Evolutionary conservation across 2,329 filamentous ascomycete genomes (phyloP).

Genomic region (Aspergillus spinulosporus): DNA sequence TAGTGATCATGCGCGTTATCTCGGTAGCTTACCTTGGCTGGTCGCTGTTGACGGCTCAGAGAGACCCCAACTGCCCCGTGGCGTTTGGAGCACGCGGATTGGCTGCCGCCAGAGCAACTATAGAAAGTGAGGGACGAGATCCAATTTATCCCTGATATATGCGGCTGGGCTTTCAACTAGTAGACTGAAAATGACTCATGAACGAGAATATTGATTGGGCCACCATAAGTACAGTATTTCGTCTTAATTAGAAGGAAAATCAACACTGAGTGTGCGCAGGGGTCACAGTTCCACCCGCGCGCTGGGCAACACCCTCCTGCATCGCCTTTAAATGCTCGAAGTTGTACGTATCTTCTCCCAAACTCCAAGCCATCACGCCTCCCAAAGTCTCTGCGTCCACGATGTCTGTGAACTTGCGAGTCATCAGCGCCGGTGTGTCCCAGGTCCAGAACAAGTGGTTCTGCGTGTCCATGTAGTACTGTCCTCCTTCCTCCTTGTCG

Average conservation of each 20-base stretch:
- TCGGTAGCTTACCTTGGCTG: background rate
- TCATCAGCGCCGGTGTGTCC: conserved; percentile 64
- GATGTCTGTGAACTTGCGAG: conserved; percentile 62
- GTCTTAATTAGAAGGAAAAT: background rate
- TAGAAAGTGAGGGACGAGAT: background rate
- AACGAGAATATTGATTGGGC: background rate
- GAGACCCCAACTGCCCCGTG: background rate
- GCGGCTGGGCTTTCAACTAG: background rate
- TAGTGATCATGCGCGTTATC: background rate
- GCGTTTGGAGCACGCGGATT: background rate
- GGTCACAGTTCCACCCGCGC: background rate
- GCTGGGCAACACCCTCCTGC: conserved; percentile 31
- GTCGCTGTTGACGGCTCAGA: background rate
- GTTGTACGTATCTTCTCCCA: conserved; percentile 63
- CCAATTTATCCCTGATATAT: background rate
- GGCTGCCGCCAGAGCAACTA: background rate
- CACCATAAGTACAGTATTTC: background rate
- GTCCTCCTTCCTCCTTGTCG: conserved; percentile 61
- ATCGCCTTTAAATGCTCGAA: conserved; percentile 50
- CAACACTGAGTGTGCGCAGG: background rate
- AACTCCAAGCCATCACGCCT: conserved; percentile 73
- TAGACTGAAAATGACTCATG: background rate
- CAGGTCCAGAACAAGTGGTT: conserved; percentile 71
- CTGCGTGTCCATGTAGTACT: conserved; percentile 66
- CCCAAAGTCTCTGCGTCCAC: conserved; percentile 59